Evolutionary conservation across 2,329 filamentous ascomycete species (phyloP), one percentile per base, ranked within the genome.

Genomic region (Xylariaceae sp.): DNA sequence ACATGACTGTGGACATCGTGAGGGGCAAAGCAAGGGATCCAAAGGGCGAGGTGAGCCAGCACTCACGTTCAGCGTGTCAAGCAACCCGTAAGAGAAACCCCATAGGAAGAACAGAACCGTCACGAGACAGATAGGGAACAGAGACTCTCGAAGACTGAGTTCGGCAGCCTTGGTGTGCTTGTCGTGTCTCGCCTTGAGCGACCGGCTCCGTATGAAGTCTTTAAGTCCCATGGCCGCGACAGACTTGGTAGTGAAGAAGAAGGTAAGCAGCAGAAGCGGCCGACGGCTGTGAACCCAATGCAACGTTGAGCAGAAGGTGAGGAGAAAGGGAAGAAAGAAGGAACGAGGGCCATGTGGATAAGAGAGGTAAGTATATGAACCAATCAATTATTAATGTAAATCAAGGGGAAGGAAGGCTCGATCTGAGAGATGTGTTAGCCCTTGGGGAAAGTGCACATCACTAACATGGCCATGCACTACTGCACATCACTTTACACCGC

Each of bases 81-180:
- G 73, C 19, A 82, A 73, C 32, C 79, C 79, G 65, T 81, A 82
- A 1, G 60, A 62, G 67, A 81, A 81, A 30, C 80, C 80, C 81
- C 81, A 85, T 27, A 86, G 75, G 67, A 86, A 85, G 72, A 85
- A 86, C 1, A 86, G 70, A 47, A 84, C 72, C 0, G 82, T 86
- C 50, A 89, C 86, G 3, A 90, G 76, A 52, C 74, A 73, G 45
- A 89, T 76, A 2, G 86, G 87, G 61, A 80, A 80, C 51, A 89
- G 75, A 9, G 85, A 89, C 64, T 87, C 77, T 50, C 83, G 75
- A 32, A 88, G 67, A 0, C 84, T 88, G 58, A 89, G 73, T 68
- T 87, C 77, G n/a, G 79, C 75, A 26, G 80, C 79, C 27, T 71
- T 74, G 3, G 80, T 83, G 51, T 77, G 71, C 64, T 74, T 69